phyloP scores from a whole-genome alignment of 164 flowering plant genomes.

The Nelumbo lutea region DNA sequence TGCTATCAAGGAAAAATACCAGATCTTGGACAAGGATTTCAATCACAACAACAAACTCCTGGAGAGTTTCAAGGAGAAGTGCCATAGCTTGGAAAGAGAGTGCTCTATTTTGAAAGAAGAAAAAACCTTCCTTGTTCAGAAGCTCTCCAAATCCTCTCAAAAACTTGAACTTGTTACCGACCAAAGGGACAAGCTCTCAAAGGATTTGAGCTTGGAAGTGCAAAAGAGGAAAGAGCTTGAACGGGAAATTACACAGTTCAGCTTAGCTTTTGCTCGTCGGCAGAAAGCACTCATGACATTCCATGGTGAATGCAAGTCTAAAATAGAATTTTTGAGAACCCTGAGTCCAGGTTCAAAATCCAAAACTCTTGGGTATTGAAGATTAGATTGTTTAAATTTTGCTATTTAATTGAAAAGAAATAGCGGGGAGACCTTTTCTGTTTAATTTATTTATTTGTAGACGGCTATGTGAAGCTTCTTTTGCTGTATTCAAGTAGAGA shows the following conservation, averaged over 20 bases:
- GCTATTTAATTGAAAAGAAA: background rate
- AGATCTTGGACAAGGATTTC: slow-evolving; percentile 42
- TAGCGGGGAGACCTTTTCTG: too few species aligned
- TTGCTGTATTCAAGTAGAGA: too few species aligned
- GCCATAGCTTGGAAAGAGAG: slow-evolving; percentile 51
- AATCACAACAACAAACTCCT: slow-evolving; percentile 40
- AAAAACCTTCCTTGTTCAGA: slow-evolving; percentile 41
- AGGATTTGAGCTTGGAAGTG: slow-evolving; percentile 41
- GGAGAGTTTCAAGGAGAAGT: slow-evolving; percentile 45
- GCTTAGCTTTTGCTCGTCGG: slow-evolving; percentile 49
- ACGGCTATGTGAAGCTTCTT: too few species aligned
- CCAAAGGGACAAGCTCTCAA: slow-evolving; percentile 49
- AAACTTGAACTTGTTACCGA: slow-evolving; percentile 31
- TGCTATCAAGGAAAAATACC: slow-evolving; percentile 41
- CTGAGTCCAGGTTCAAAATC: slow-evolving; percentile 5
- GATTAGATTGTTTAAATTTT: background rate
- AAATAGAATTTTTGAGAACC: slow-evolving; percentile 43
- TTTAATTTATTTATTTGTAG: too few species aligned
- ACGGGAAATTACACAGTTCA: slow-evolving; percentile 54
- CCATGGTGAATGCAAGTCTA: slow-evolving; percentile 52
- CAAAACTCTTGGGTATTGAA: slow-evolving; percentile 16
- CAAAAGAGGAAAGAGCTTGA: slow-evolving; percentile 56
- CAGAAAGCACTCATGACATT: slow-evolving; percentile 49
- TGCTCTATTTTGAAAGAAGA: slow-evolving; percentile 52
- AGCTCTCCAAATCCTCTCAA: slow-evolving; percentile 38